Evolutionary conservation across 176 grass and related monocot species (phyloP), one percentile per base, ranked within the genome.

Genomic region (Oryza coarctata): DNA sequence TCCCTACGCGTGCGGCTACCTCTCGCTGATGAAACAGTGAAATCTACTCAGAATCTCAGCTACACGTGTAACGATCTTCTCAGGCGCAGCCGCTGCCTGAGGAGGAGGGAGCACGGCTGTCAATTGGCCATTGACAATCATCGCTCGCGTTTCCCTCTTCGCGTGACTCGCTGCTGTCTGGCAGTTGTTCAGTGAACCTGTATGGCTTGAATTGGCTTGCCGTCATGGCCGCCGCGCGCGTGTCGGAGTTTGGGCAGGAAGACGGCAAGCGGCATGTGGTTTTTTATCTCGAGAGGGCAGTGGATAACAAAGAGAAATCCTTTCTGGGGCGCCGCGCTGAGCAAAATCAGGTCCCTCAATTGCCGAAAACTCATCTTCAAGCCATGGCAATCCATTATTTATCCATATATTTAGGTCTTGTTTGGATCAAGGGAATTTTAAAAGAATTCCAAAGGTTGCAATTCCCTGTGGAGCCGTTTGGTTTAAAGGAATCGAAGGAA

Each of bases 121-220:
- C 78, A 71, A 75, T 43, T 47, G 70, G 41, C 65, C 71, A 81
- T 75, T 70, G 64, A 66, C 72, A 58, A 77, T 69, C 31, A 34
- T 22, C 67, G 52, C 15, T 55, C 49, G 70, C 35, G 17, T 39
- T 75, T 65, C 69, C 82, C 38, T 77, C 81, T 80, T 33, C 79
- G 39, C 50, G 86, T 87, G 83, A 63, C 73, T 72, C 89, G 89
- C 87, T 41, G 32, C 57, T 60, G 80, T 80, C 76, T 80, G 77
- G 77, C 77, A 43, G 83, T 79, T 89, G 74, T 80, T 82, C 76
- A 79, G 61, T 63, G 82, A 83, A 89, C 82, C 79, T 85, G 80
- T 17, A 70, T 79, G 58, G 68, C 79, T 82, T 79, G 31, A 31
- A 55, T 73, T 70, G 55, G 22, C 6, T 23, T 9, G 55, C 7